Conservation (phyloP, 2,329 filamentous ascomycete genomes). For the Aspergillus nomiae region DNA sequence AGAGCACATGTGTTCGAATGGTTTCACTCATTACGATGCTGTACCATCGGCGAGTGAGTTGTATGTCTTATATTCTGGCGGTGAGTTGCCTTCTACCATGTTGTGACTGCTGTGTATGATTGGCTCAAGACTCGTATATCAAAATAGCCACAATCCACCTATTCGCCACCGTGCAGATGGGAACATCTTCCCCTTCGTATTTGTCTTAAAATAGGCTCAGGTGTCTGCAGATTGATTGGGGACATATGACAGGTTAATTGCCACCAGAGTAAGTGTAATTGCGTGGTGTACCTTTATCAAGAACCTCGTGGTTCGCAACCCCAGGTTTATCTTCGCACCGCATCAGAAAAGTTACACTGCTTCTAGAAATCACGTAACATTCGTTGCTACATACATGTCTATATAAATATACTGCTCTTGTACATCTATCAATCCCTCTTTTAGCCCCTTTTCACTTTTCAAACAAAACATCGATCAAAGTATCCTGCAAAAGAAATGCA, state of each 20-base stretch:
- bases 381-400: too few species aligned
- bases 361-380: background rate
- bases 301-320: background rate
- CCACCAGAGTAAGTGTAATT: background rate
- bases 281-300: background rate
- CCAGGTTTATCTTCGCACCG: background rate
- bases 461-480: background rate
- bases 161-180: background rate
- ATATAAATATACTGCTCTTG: too few species aligned
- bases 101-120: background rate
- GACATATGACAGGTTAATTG: background rate
- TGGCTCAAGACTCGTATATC: background rate
- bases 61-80: background rate
- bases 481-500: background rate
- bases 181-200: background rate
- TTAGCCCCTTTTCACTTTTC: accelerated
- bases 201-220: background rate
- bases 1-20: background rate
- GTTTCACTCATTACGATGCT: background rate
- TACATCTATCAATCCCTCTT: background rate
- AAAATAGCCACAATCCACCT: background rate
- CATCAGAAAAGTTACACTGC: background rate
- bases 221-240: background rate
- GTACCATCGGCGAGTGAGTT: background rate
- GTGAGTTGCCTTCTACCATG: background rate